phyloP scores from a whole-genome alignment of 306 rosid genomes.

The Dalbergia cultrata region DNA sequence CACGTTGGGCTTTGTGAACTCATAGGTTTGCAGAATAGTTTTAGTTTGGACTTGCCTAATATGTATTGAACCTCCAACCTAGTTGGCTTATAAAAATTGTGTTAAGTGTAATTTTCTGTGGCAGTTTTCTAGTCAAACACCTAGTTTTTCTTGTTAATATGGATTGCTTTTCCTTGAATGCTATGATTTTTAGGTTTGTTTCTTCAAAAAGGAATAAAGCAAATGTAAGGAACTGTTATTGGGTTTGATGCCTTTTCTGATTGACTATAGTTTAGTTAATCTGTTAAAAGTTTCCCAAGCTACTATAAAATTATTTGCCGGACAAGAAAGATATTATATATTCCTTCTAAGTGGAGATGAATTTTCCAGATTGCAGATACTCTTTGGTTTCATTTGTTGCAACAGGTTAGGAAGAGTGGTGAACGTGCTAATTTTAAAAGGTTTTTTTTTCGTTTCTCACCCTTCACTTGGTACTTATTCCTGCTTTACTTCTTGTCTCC shows the following conservation, averaged over 20 bases:
- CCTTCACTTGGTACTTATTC: neutral
- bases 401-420: slow-evolving; percentile 87
- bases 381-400: slow-evolving; percentile 94
- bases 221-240: neutral
- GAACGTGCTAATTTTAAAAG: slow-evolving; percentile 76
- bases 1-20: slow-evolving; percentile 6
- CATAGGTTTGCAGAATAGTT: neutral
- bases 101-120: neutral
- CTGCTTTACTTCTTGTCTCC: neutral
- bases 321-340: slow-evolving; percentile 18
- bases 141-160: neutral
- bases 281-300: slow-evolving; percentile 38
- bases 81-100: neutral
- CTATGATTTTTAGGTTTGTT: slow-evolving; percentile 6
- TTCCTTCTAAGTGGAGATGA: slow-evolving; percentile 24
- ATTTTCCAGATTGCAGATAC: slow-evolving; percentile 82
- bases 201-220: neutral
- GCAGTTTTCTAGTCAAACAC: slow-evolving; percentile 12
- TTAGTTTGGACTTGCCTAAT: slow-evolving; percentile 22
- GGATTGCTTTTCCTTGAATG: neutral
- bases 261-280: slow-evolving; percentile 9
- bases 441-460: slow-evolving; percentile 44
- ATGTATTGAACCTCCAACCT: slow-evolving; percentile 10
- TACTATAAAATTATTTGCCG: slow-evolving; percentile 26
- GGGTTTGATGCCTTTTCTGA: slow-evolving; percentile 12